Conservation (phyloP, 1,284 basidiomycete species). For the Lignosus rhinocerotis region DNA sequence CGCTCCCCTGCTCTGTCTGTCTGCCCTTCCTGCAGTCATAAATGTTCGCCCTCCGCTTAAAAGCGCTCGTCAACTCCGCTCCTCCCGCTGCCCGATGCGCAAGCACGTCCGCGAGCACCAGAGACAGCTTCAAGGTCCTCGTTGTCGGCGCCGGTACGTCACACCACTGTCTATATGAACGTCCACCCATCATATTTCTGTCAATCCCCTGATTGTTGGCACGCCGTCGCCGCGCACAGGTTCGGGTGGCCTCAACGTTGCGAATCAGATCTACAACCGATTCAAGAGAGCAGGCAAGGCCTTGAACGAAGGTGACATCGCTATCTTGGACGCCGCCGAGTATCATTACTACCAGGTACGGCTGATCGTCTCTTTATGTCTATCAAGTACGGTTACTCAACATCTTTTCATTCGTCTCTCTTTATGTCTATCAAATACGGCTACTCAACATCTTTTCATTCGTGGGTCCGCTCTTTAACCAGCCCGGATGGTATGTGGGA, state of each 20-base stretch:
- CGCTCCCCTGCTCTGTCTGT: not conserved
- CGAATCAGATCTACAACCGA: constrained; percentile 81
- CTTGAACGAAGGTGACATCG: constrained; percentile 76
- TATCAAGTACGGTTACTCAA: constrained; percentile 3
- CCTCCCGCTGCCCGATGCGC: constrained; percentile 30
- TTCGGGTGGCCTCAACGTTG: constrained; percentile 75
- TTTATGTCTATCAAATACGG: not conserved
- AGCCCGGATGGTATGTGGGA: constrained; percentile 75
- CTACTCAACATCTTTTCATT: constrained; percentile 3
- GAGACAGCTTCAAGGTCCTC: constrained; percentile 59
- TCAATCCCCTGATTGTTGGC: constrained; percentile 13
- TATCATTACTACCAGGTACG: constrained; percentile 79
- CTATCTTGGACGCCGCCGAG: constrained; percentile 77
- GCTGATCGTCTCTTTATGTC: constrained; percentile 15
- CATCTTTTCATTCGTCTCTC: constrained; percentile 3
- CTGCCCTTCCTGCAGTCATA: not conserved
- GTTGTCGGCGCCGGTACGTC: constrained; percentile 66
- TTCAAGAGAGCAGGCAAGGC: constrained; percentile 72
- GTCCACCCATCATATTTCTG: constrained; percentile 8
- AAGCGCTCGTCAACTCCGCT: constrained; percentile 14
- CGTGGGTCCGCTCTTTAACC: constrained; percentile 8
- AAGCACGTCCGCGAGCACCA: constrained; percentile 40
- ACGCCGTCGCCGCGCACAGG: constrained; percentile 44
- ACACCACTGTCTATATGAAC: not conserved
- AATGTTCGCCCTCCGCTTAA: constrained; percentile 23